Base-by-base conservation (phyloP, 192 early-diverging fungal species). In the Endogone sp. region DNA sequence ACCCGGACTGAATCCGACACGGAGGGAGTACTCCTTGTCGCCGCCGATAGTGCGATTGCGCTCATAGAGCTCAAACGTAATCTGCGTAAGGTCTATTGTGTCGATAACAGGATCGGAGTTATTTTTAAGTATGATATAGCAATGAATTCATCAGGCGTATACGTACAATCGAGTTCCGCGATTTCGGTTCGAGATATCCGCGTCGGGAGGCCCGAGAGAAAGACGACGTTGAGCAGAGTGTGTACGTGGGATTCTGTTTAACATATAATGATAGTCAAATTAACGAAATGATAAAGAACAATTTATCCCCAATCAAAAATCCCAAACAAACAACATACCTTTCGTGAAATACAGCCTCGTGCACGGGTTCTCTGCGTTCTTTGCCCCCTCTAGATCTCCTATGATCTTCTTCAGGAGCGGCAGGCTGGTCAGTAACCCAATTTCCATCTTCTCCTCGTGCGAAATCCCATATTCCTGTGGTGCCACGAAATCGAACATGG, bases 61-160 rank as follows among this genome's bases (percentile, higher is more conserved):
- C 82, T 97, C 95, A 65, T 97, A 95, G 2, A 99, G 78, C 76
- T 99, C 97, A 79, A 99, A 97, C 4, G 93, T 95, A 62, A 99
- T 99, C 68, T 99, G 97, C 2, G 97, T 97, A 59, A 98, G 75
- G 75, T 95, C 92, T 93, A 71, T 23, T 44, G 13, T 62, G 8
- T 49, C 16, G n/a, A n/a, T n/a, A n/a, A n/a, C n/a, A n/a, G n/a
- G n/a, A n/a, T n/a, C n/a, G n/a, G n/a, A n/a, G n/a, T n/a, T n/a
- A n/a, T n/a, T n/a, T n/a, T n/a, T n/a, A n/a, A n/a, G n/a, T n/a
- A n/a, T n/a, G n/a, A 70, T 16, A 69, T 62, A 21, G 49, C 37
- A n/a, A n/a, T n/a, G n/a, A n/a, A n/a, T n/a, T 0, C 37, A 1
- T 49, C 37, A 44, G 13, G 13, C 13, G 37, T 44, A 49, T 49